Evolutionary conservation across 345 rosid genomes (phyloP).

Genomic region (Balakata baccata): DNA sequence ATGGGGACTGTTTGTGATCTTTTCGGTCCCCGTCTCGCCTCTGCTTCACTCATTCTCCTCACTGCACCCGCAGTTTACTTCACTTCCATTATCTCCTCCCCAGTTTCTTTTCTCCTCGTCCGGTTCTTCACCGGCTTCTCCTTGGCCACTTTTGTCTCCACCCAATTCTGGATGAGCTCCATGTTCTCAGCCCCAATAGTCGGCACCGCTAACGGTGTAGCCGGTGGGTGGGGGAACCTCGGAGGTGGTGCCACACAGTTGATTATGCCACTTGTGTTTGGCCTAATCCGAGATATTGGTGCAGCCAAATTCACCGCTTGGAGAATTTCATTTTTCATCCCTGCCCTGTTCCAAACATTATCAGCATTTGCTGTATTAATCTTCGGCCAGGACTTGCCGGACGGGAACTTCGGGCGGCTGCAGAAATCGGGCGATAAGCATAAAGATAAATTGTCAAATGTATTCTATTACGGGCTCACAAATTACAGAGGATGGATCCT

Average conservation of each 20-base stretch:
- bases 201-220: slow-evolving; percentile 74
- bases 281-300: slow-evolving; percentile 50
- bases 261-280: slow-evolving; percentile 75
- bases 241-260: slow-evolving; percentile 93
- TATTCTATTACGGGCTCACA: slow-evolving; percentile 44
- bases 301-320: slow-evolving; percentile 77
- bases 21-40: slow-evolving; percentile 86
- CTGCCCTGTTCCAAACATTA: slow-evolving; percentile 68
- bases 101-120: slow-evolving; percentile 62
- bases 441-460: slow-evolving; percentile 51
- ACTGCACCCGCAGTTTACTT: slow-evolving; percentile 83
- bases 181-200: slow-evolving; percentile 75
- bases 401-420: slow-evolving; percentile 55
- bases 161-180: slow-evolving; percentile 96
- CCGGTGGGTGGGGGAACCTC: slow-evolving; percentile 95
- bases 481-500: slow-evolving; percentile 92
- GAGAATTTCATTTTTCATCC: slow-evolving; percentile 80
- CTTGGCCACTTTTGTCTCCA: slow-evolving; percentile 78
- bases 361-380: slow-evolving; percentile 64
- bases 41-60: slow-evolving; percentile 68
- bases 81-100: slow-evolving; percentile 57
- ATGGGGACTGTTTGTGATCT: slow-evolving; percentile 86
- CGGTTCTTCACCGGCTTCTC: slow-evolving; percentile 81
- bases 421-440: slow-evolving; percentile 64
- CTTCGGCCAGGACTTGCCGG: slow-evolving; percentile 82